Conservation (phyloP, 371 early-diverging fungal genomes). For the Apophysomyces variabilis region DNA sequence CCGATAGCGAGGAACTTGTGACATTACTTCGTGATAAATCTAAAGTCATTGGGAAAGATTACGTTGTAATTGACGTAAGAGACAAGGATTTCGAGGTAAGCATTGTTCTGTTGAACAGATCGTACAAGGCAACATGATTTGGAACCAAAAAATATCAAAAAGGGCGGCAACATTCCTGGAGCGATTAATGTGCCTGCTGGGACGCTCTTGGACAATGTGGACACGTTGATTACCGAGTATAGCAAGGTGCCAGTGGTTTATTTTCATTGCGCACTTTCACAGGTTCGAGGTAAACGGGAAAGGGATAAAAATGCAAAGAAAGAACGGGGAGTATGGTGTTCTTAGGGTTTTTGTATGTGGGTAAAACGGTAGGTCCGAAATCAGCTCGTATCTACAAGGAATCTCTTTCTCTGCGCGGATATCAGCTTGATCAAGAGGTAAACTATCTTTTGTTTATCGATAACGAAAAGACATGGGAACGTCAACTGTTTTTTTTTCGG, state of each 20-base stretch:
- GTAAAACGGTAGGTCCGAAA: slow-evolving; percentile 64
- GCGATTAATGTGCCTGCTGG: slow-evolving; percentile 78
- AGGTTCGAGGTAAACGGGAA: slow-evolving; percentile 61
- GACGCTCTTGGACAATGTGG: slow-evolving; percentile 56
- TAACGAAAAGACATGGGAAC: too few relatives aligned
- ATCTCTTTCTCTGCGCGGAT: slow-evolving; percentile 44
- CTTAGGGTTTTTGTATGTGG: neutral
- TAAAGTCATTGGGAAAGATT: slow-evolving; percentile 66
- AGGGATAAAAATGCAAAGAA: neutral
- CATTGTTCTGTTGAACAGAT: slow-evolving; percentile 5
- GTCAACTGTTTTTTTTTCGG: too few relatives aligned
- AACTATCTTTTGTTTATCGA: neutral
- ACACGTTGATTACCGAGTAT: slow-evolving; percentile 55
- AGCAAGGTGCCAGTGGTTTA: slow-evolving; percentile 66
- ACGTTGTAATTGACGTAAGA: slow-evolving; percentile 82
- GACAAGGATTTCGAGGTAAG: slow-evolving; percentile 73
- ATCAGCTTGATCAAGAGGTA: slow-evolving; percentile 33
- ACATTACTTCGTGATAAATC: slow-evolving; percentile 57
- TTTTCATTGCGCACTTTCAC: slow-evolving; percentile 89
- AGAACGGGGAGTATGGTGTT: neutral
- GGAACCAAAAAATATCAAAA: neutral
- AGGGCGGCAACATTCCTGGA: slow-evolving; percentile 87
- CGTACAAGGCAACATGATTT: neutral
- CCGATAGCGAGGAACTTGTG: slow-evolving; percentile 66
- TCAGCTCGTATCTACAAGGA: slow-evolving; percentile 77